These are phyloP conservation scores for Blastobotrys elegans DNA, from an alignment of 1,139 yeast species.

Conservation along the genomic window DNA sequence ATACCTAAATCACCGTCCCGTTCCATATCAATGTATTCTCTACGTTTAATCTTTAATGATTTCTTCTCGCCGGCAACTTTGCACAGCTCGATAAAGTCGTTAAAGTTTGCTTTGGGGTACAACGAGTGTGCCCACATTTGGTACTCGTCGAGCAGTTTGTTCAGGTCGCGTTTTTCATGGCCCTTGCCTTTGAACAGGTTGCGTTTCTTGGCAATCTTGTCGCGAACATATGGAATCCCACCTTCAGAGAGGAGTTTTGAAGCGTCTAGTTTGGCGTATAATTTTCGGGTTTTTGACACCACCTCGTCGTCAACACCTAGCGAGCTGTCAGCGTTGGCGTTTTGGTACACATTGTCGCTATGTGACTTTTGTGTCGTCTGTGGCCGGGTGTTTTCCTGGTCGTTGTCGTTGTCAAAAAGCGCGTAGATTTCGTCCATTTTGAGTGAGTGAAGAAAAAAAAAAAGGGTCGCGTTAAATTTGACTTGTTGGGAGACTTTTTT, in stretches of 20 bases:
- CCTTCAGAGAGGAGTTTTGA: slow-evolving; percentile 30
- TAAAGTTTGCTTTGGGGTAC: slow-evolving; percentile 72
- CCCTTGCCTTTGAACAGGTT: slow-evolving; percentile 36
- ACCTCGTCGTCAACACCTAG: slow-evolving; percentile 37
- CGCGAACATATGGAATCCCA: slow-evolving; percentile 34
- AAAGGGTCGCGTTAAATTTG: too few relatives aligned
- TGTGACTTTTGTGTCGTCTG: not conserved
- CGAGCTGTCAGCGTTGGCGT: not conserved
- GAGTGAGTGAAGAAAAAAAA: not conserved
- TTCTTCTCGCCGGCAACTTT: slow-evolving; percentile 31
- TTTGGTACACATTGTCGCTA: too few relatives aligned
- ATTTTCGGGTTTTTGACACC: slow-evolving; percentile 24
- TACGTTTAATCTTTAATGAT: slow-evolving; percentile 27
- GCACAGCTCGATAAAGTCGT: slow-evolving; percentile 46
- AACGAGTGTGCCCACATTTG: slow-evolving; percentile 83
- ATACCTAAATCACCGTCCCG: slow-evolving; percentile 15
- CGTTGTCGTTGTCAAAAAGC: not conserved
- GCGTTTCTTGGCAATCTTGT: slow-evolving; percentile 22
- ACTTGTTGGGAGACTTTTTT: too few relatives aligned
- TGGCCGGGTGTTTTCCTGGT: not conserved
- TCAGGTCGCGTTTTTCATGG: slow-evolving; percentile 41
- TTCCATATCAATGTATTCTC: slow-evolving; percentile 31
- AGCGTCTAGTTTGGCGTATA: slow-evolving; percentile 35
- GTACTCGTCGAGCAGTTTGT: slow-evolving; percentile 55
- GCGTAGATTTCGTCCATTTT: not conserved